These are phyloP conservation scores for Geranium brycei DNA, from an alignment of 345 rosid species.

Conservation along the genomic window DNA sequence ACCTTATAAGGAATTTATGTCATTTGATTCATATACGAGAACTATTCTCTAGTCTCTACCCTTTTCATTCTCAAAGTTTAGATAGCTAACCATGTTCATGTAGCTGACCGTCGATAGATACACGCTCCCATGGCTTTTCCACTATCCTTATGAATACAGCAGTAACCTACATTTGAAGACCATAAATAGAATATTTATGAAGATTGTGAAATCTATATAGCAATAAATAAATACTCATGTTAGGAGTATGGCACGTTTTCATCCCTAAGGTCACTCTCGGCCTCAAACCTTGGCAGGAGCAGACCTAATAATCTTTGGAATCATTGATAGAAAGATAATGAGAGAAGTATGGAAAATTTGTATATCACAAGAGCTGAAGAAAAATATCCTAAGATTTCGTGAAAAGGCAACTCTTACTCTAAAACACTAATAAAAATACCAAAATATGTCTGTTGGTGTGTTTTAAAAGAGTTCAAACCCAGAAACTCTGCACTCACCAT, in stretches of 20 bases:
- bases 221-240: neutral
- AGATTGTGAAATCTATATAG: neutral
- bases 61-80: neutral
- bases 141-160: constrained; percentile 54
- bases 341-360: too few species aligned
- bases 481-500: too few species aligned
- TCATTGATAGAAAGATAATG: neutral
- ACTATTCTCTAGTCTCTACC: neutral
- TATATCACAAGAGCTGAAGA: too few species aligned
- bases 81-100: constrained; percentile 57
- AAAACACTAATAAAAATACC: too few species aligned
- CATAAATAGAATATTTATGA: neutral
- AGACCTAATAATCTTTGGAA: neutral
- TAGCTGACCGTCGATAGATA: constrained; percentile 42
- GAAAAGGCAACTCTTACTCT: too few species aligned
- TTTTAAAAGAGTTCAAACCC: too few species aligned
- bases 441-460: too few species aligned
- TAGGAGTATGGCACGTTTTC: neutral
- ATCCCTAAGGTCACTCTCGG: neutral
- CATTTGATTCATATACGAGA: neutral
- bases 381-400: too few species aligned
- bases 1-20: too few species aligned
- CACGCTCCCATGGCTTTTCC: constrained; percentile 97
- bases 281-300: neutral
- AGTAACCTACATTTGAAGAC: constrained; percentile 35